These are phyloP conservation scores for Aspergillus sergii DNA, from an alignment of 2,329 filamentous ascomycete species.

Conservation along the genomic window DNA sequence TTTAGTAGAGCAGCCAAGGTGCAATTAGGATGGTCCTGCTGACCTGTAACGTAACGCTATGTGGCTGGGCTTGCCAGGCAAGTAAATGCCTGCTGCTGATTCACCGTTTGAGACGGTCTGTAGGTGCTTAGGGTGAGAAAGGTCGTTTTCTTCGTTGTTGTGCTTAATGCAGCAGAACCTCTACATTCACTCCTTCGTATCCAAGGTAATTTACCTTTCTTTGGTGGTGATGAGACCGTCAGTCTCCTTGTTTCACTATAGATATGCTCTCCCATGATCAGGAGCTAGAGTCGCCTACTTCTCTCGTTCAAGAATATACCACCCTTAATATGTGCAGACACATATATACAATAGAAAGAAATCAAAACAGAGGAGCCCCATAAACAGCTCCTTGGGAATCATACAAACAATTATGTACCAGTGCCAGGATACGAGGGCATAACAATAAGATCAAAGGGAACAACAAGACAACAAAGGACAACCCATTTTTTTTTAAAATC, in stretches of 20 bases:
- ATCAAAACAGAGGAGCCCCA: slow-evolving; percentile 3
- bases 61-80: neutral
- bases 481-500: slow-evolving; percentile 1
- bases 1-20: neutral
- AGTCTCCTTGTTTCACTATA: neutral
- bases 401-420: slow-evolving; percentile 3
- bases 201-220: neutral
- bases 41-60: neutral
- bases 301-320: neutral
- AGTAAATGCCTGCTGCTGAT: neutral
- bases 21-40: neutral
- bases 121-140: neutral
- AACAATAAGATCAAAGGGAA: neutral
- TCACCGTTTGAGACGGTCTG: neutral
- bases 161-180: too few relatives aligned
- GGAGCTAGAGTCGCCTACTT: neutral
- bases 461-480: neutral
- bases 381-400: slow-evolving; percentile 4
- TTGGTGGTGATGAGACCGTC: neutral
- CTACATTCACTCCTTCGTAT: neutral
- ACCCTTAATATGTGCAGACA: neutral
- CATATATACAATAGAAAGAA: slow-evolving; percentile 1
- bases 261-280: neutral
- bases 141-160: neutral
- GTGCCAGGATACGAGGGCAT: neutral